Percentiles rank a stretch among this genome's conserved stretches.
phyloP scores from a whole-genome alignment of 805 yeast genomes.

The Metschnikowia matae region DNA sequence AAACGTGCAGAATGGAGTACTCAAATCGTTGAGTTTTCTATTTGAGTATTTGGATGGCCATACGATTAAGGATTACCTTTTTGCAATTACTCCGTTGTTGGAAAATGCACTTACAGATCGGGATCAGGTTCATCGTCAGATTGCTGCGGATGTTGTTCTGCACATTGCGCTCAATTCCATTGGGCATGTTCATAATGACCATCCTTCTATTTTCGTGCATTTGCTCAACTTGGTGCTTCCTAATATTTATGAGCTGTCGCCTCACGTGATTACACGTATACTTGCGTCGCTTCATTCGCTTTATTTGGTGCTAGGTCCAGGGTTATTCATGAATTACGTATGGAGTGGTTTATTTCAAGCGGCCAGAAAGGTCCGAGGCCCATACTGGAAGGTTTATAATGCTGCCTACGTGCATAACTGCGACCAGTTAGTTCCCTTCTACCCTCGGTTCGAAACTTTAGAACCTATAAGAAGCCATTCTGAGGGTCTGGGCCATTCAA shows the following conservation, averaged over 20 bases:
- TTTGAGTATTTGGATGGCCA: constrained; percentile 82
- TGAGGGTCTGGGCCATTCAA: constrained; percentile 18
- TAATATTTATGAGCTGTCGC: constrained; percentile 89
- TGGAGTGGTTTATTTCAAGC: constrained; percentile 94
- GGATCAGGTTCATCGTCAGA: constrained; percentile 91
- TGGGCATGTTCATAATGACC: constrained; percentile 72
- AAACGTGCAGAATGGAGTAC: constrained; percentile 92
- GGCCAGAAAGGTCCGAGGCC: constrained; percentile 75
- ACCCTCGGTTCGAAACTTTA: constrained; percentile 53
- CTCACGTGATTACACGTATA: constrained; percentile 85
- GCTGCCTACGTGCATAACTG: constrained; percentile 66
- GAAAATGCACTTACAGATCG: constrained; percentile 90
- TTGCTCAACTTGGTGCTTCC: constrained; percentile 79
- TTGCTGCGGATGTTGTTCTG: constrained; percentile 83
- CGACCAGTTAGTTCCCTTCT: constrained; percentile 78
- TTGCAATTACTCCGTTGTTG: constrained; percentile 70
- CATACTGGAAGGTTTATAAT: constrained; percentile 86
- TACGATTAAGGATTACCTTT: constrained; percentile 77
- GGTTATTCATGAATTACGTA: constrained; percentile 66
- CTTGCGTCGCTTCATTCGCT: constrained; percentile 75
- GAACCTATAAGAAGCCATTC: constrained; percentile 3
- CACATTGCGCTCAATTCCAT: constrained; percentile 76
- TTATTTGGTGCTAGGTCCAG: constrained; percentile 70
- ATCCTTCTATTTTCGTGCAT: constrained; percentile 64
- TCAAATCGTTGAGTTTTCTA: constrained; percentile 85